These are phyloP conservation scores for Pontederia crassipes DNA, from an alignment of 176 grass and related monocot species.

Conservation along the genomic window DNA sequence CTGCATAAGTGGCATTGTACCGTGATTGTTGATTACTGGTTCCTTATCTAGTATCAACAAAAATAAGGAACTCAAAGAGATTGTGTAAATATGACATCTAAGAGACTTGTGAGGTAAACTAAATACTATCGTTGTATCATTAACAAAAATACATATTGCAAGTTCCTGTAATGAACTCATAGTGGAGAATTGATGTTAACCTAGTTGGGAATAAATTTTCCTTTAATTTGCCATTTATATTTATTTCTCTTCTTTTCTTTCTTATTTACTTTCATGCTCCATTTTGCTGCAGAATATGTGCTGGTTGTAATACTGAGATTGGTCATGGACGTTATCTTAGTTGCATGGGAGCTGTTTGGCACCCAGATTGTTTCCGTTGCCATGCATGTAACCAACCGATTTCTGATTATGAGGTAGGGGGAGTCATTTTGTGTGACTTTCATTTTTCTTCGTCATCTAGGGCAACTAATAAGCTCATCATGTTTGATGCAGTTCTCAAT, in stretches of 20 bases:
- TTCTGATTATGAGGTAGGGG: conserved; percentile 72
- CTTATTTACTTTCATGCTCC: not conserved
- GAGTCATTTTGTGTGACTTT: conserved; percentile 8
- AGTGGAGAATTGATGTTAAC: too few relatives aligned
- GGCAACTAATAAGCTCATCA: conserved; percentile 10
- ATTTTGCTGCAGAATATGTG: conserved; percentile 54
- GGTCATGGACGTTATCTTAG: conserved; percentile 68
- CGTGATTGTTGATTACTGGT: too few relatives aligned
- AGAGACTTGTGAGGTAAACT: too few relatives aligned
- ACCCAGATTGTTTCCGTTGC: conserved; percentile 87
- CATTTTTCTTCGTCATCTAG: not conserved
- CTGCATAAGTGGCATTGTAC: too few relatives aligned
- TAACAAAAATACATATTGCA: too few relatives aligned
- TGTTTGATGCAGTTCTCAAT: conserved; percentile 62
- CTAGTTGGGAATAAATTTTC: too few relatives aligned
- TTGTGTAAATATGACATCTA: too few relatives aligned
- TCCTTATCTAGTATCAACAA: too few relatives aligned
- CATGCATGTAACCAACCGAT: conserved; percentile 78
- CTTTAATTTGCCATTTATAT: not conserved
- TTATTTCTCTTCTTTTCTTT: conserved; percentile 1
- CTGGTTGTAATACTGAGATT: conserved; percentile 77
- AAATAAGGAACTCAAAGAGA: too few relatives aligned
- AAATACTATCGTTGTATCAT: too few relatives aligned
- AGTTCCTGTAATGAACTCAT: too few relatives aligned
- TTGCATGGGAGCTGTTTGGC: conserved; percentile 84